Conservation (phyloP, 345 rosid genomes). For the Salix dunnii region DNA sequence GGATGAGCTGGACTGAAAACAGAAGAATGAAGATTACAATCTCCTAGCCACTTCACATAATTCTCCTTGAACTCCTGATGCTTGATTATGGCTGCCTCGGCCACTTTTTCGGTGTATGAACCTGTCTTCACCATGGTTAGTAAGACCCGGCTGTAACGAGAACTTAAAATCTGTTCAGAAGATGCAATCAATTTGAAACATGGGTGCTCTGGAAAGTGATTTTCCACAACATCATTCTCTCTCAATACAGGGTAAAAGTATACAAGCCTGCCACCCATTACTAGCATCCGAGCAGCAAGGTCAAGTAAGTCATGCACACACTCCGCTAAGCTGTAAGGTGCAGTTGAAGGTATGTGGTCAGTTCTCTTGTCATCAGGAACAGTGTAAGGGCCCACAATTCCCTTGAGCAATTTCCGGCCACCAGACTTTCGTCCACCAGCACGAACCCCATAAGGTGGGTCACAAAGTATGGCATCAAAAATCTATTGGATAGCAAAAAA, state of each 20-base stretch:
- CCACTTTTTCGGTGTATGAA: slow-evolving; percentile 53
- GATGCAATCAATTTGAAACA: slow-evolving; percentile 69
- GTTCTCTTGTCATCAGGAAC: slow-evolving; percentile 92
- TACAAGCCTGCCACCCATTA: slow-evolving; percentile 84
- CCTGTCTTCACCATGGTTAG: slow-evolving; percentile 78
- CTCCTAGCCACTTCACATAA: slow-evolving; percentile 85
- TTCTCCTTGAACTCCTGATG: slow-evolving; percentile 86
- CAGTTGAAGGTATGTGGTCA: slow-evolving; percentile 93
- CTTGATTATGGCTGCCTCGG: slow-evolving; percentile 55
- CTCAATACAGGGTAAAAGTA: slow-evolving; percentile 77
- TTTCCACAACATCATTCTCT: slow-evolving; percentile 51
- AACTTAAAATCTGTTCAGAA: slow-evolving; percentile 89
- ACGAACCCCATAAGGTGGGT: slow-evolving; percentile 94
- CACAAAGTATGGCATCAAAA: slow-evolving; percentile 86
- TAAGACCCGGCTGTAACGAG: slow-evolving; percentile 73
- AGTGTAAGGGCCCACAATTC: slow-evolving; percentile 72
- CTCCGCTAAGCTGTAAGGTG: slow-evolving; percentile 75
- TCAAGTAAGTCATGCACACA: slow-evolving; percentile 89
- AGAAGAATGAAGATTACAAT: slow-evolving; percentile 82
- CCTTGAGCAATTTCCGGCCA: slow-evolving; percentile 84
- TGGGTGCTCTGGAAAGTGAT: slow-evolving; percentile 65
- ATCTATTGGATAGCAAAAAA: slow-evolving; percentile 37
- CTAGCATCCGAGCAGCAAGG: slow-evolving; percentile 83
- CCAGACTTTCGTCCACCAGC: slow-evolving; percentile 98
- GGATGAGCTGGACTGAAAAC: slow-evolving; percentile 64